Evolutionary conservation across 2,329 filamentous ascomycete species (phyloP).

Genomic region (Colletotrichum euphorbiae): DNA sequence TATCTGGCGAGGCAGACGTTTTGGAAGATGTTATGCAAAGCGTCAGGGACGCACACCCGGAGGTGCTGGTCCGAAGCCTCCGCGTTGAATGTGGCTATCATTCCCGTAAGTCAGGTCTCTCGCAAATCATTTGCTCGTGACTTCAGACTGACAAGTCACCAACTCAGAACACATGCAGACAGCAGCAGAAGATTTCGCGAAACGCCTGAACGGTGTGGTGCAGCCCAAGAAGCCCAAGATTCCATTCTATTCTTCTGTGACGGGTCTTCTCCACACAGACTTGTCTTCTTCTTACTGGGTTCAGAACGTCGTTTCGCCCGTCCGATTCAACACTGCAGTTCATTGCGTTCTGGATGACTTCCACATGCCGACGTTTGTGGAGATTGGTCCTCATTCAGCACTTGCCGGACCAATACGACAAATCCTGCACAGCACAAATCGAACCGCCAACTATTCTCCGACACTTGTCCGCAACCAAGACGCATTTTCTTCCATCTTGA

Average conservation of each 20-base stretch:
- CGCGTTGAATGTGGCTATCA: slow-evolving; percentile 65
- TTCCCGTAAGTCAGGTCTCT: slow-evolving; percentile 47
- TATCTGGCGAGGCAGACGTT: slow-evolving; percentile 49
- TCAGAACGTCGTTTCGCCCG: slow-evolving; percentile 53
- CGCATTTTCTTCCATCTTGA: slow-evolving; percentile 22
- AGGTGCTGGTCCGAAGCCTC: slow-evolving; percentile 60
- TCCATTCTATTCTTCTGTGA: slow-evolving; percentile 37
- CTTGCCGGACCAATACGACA: slow-evolving; percentile 63
- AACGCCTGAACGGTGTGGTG: slow-evolving; percentile 22
- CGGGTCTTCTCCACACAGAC: slow-evolving; percentile 33
- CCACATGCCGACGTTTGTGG: slow-evolving; percentile 51
- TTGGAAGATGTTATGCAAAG: slow-evolving; percentile 45
- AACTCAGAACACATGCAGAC: slow-evolving; percentile 32
- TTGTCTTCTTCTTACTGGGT: slow-evolving; percentile 57
- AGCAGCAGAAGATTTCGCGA: slow-evolving; percentile 11
- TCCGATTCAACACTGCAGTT: slow-evolving; percentile 56
- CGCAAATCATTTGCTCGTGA: too few relatives aligned
- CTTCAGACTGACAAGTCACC: neutral
- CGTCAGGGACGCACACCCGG: slow-evolving; percentile 42
- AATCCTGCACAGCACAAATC: slow-evolving; percentile 53
- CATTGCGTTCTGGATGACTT: slow-evolving; percentile 20
- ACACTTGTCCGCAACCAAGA: slow-evolving; percentile 23
- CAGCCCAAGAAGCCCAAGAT: neutral
- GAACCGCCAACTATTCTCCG: slow-evolving; percentile 6
- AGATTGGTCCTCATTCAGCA: slow-evolving; percentile 62